Evolutionary conservation across 805 yeast species (phyloP), one percentile per base, ranked within the genome.

Genomic region (Zygosaccharomyces siamensis): DNA sequence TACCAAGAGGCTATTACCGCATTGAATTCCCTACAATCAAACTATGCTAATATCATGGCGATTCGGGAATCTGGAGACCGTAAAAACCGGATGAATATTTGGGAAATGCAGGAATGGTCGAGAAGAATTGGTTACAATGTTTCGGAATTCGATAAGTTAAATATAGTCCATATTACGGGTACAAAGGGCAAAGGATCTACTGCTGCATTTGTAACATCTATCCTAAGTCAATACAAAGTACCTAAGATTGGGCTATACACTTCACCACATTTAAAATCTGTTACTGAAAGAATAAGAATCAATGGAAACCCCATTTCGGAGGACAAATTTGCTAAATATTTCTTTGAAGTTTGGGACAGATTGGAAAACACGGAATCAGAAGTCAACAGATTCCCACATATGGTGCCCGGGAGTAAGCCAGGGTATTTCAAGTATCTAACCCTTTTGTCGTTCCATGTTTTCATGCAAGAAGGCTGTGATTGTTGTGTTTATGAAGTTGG

Each of bases 181-280:
- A 93, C 99, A 1, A 93, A 93, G 66, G 99, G 99, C 11, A 93
- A 93, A 70, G 99, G 99, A 1, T 89, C 97, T 0, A 92, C 98
- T 0, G 92, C 97, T 68, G 97, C 99, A 0, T 93, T 93, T 63
- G 80, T 89, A 2, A 86, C 87, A 59, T 81, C 93, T 2, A 88
- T 95, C 35, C 67, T 95, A 52, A 61, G 68, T 6, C 88, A 88
- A 62, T 88, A 88, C 59, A 54, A 50, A 33, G 23, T 67, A 53
- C 65, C 51, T 14, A 88, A 87, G 65, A 77, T 90, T 45, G 99
- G 99, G 0, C 74, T 93, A n/a, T 93, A 87, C 64, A 90, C 98
- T 1, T 88, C 97, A 1, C 99, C 99, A 1, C 99, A 93, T 69
- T 76, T 93, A 67, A 89, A 85, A 67, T 80, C 93, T 11, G 98